Percentiles rank a stretch among this genome's conserved stretches.
Evolutionary conservation across 768 basidiomycete genomes (phyloP).

Genomic region (Cystobasidium tubakii): DNA sequence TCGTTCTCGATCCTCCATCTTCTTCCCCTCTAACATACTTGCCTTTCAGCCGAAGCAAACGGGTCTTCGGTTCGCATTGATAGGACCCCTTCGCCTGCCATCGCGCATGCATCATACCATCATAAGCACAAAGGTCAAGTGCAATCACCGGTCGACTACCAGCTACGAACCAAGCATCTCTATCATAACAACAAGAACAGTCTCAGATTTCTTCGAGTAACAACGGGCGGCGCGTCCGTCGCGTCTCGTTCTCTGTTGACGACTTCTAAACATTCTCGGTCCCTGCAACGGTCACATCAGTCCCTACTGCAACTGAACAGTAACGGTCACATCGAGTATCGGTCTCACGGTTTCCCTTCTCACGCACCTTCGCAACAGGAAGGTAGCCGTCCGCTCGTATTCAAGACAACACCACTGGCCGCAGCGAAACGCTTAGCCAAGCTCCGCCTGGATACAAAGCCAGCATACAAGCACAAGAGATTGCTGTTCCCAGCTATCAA

Average conservation of each 20-base stretch:
- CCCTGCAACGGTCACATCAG: background rate
- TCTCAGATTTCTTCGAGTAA: background rate
- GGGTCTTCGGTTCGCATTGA: background rate
- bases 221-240: background rate
- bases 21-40: too few relatives aligned
- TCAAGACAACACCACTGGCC: background rate
- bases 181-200: background rate
- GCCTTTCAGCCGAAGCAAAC: background rate
- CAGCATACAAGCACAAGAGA: background rate
- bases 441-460: background rate
- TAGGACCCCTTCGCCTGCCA: background rate
- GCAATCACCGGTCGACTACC: background rate
- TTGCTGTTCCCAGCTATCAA: background rate
- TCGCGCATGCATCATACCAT: background rate
- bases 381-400: background rate
- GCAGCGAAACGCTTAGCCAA: constrained; percentile 5
- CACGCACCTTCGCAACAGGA: background rate
- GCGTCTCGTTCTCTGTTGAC: background rate
- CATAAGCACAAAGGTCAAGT: constrained; percentile 1
- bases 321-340: background rate
- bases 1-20: background rate
- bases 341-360: background rate
- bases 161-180: background rate
- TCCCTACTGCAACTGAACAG: background rate
- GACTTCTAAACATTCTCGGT: background rate